Percentiles rank a stretch among this genome's conserved stretches.
These are phyloP conservation scores for Endothia cerciana DNA, from an alignment of 2,329 filamentous ascomycete genomes.

Conservation along the genomic window DNA sequence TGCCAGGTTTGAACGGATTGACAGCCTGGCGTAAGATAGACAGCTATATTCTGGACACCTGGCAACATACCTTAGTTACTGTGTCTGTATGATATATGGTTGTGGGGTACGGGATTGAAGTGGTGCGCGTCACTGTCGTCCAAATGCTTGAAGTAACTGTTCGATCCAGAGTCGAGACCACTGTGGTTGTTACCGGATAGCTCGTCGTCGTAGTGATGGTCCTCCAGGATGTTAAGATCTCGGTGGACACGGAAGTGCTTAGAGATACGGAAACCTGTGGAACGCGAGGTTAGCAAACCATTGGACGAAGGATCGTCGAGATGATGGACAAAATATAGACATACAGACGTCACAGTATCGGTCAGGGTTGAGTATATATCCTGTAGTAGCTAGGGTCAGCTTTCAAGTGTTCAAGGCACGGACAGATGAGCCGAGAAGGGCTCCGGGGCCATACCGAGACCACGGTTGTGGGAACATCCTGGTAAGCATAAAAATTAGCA, in stretches of 20 bases:
- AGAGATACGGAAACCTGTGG: background rate
- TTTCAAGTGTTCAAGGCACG: too few relatives aligned
- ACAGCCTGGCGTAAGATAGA: too few relatives aligned
- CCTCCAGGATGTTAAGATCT: background rate
- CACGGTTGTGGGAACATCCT: too few relatives aligned
- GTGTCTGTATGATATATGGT: background rate
- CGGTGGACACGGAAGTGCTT: constrained; percentile 2
- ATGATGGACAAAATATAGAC: background rate
- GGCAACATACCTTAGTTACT: background rate
- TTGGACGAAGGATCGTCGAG: too few relatives aligned
- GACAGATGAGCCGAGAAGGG: too few relatives aligned
- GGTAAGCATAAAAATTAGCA: too few relatives aligned
- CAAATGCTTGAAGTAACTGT: constrained; percentile 22
- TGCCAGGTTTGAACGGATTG: background rate
- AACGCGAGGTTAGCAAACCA: background rate
- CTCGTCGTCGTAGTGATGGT: background rate
- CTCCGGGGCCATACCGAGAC: too few relatives aligned
- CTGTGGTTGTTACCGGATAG: constrained; percentile 29
- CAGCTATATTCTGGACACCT: too few relatives aligned
- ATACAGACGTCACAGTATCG: constrained; percentile 4
- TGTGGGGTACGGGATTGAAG: constrained; percentile 2
- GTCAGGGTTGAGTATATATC: constrained; percentile 10
- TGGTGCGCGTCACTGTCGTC: constrained; percentile 1
- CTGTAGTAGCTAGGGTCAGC: background rate
- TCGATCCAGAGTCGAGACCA: constrained; percentile 26